Evolutionary conservation across 129 eudicot species (phyloP).

Genomic region (Heracleum sosnowskyi): DNA sequence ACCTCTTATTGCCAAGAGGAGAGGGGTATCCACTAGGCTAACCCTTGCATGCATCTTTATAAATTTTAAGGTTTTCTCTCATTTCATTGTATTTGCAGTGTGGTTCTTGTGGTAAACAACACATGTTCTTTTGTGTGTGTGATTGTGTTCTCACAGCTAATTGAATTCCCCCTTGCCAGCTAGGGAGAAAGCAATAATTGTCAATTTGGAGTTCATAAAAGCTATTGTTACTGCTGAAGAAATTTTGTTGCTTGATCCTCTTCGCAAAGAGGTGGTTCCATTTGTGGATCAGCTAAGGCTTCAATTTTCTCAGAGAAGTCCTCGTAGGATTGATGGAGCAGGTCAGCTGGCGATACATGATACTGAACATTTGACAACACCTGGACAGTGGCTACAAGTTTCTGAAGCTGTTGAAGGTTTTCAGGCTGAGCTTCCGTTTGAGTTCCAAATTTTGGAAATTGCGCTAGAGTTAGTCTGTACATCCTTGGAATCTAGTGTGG

Average conservation of each 20-base stretch:
- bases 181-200: constrained; percentile 95
- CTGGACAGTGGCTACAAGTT: constrained; percentile 56
- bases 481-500: constrained; percentile 73
- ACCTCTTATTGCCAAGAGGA: neutral
- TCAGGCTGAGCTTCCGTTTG: constrained; percentile 94
- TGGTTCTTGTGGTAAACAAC: neutral
- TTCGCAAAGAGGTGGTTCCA: constrained; percentile 90
- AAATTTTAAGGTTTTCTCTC: no score
- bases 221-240: constrained; percentile 98
- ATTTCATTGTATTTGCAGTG: neutral
- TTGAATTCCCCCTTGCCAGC: constrained; percentile 35
- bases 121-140: neutral
- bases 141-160: neutral
- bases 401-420: constrained; percentile 61
- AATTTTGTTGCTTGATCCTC: constrained; percentile 94
- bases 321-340: constrained; percentile 26
- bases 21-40: neutral
- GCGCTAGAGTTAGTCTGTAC: constrained; percentile 89
- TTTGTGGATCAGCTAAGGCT: constrained; percentile 93
- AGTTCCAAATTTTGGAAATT: constrained; percentile 91
- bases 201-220: constrained; percentile 85
- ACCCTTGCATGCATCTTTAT: no score
- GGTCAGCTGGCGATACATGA: constrained; percentile 42
- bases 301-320: constrained; percentile 51
- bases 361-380: constrained; percentile 47